Percentiles rank a stretch among this genome's conserved stretches.
phyloP scores from a whole-genome alignment of 164 flowering plant species.

The Akebia trifoliata region DNA sequence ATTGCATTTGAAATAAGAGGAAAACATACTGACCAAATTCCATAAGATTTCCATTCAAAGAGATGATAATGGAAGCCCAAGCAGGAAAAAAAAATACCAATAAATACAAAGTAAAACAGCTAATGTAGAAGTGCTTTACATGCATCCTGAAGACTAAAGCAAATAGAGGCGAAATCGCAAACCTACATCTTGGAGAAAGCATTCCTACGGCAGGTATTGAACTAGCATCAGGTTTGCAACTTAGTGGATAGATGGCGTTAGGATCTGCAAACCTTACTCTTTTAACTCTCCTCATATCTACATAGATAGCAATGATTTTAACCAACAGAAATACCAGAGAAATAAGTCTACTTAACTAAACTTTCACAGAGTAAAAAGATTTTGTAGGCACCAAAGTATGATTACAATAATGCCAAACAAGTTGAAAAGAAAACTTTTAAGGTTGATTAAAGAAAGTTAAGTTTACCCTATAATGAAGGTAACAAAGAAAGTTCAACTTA shows the following conservation, averaged over 20 bases:
- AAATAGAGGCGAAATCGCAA: not conserved
- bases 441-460: not conserved
- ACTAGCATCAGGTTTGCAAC: constrained; percentile 16
- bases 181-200: constrained; percentile 24
- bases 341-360: not conserved
- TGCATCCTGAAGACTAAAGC: not conserved
- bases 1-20: constrained; percentile 1
- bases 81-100: too few relatives aligned
- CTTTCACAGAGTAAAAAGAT: not conserved
- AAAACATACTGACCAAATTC: not conserved
- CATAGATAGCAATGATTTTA: constrained; percentile 9
- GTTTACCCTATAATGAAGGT: not conserved
- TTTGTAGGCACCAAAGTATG: not conserved
- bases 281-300: constrained; percentile 25
- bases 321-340: not conserved
- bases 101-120: not conserved
- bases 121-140: not conserved
- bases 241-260: constrained; percentile 13
- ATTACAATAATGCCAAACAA: not conserved
- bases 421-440: not conserved
- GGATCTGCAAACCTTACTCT: constrained; percentile 25
- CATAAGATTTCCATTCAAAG: not conserved
- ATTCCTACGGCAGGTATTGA: constrained; percentile 11
- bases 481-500: not conserved
- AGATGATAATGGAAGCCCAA: not conserved